Conservation (phyloP, 148 eudicot genomes). For the Pharnaceum exiguum region DNA sequence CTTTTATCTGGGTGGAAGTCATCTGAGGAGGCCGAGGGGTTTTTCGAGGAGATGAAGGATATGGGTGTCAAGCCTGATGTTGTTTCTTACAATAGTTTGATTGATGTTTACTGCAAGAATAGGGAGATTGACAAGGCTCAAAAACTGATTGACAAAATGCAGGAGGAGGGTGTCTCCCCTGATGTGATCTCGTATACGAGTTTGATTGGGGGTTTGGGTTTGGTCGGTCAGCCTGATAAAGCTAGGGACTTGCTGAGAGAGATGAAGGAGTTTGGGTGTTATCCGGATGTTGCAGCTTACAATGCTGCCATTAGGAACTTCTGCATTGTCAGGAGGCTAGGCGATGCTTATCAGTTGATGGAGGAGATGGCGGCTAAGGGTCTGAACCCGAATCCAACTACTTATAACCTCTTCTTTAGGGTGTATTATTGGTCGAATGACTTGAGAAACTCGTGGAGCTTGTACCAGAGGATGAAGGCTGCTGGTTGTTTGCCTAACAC, state of each 20-base stretch:
- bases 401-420: slow-evolving; percentile 72
- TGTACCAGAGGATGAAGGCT: slow-evolving; percentile 68
- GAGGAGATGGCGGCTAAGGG: slow-evolving; percentile 68
- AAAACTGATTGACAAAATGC: slow-evolving; percentile 52
- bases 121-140: slow-evolving; percentile 62
- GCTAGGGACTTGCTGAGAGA: slow-evolving; percentile 65
- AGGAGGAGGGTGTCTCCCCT: slow-evolving; percentile 43
- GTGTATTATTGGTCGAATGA: slow-evolving; percentile 72
- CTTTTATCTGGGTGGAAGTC: slow-evolving; percentile 87
- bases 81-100: slow-evolving; percentile 75
- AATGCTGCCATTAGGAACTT: slow-evolving; percentile 76
- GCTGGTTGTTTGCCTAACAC: slow-evolving; percentile 75
- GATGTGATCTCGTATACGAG: slow-evolving; percentile 84
- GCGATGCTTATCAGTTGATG: slow-evolving; percentile 51
- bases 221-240: slow-evolving; percentile 84
- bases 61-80: slow-evolving; percentile 75
- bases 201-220: slow-evolving; percentile 85
- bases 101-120: slow-evolving; percentile 76
- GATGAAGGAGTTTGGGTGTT: slow-evolving; percentile 75
- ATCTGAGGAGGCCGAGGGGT: slow-evolving; percentile 64
- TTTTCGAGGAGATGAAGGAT: slow-evolving; percentile 71
- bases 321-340: slow-evolving; percentile 78
- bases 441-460: slow-evolving; percentile 62
- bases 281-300: slow-evolving; percentile 82
- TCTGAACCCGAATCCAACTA: slow-evolving; percentile 69